phyloP scores from a whole-genome alignment of 306 rosid genomes.

The Castanea sativa region DNA sequence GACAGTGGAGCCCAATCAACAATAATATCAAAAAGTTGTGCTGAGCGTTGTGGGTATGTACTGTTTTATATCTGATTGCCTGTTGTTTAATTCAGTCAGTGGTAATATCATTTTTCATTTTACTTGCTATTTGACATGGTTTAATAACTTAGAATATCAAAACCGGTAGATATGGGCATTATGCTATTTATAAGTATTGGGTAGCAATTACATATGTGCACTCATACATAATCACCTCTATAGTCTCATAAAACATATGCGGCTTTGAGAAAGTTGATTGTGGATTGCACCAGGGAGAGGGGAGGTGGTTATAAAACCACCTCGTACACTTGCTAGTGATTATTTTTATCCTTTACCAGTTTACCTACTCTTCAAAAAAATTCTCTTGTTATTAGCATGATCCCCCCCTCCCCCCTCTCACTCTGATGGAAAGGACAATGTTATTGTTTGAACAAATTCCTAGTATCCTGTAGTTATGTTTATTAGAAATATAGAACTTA shows the following conservation, averaged over 20 bases:
- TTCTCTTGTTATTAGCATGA: too few species aligned
- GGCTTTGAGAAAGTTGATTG: neutral
- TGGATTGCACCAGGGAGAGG: neutral
- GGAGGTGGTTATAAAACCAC: neutral
- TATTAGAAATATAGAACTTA: neutral
- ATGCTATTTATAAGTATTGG: neutral
- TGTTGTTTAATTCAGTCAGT: neutral
- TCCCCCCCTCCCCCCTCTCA: too few species aligned
- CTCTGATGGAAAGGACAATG: neutral
- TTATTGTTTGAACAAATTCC: neutral
- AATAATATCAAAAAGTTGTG: slow-evolving; percentile 94
- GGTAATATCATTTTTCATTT: neutral
- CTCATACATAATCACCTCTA: neutral
- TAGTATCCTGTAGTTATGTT: slow-evolving; percentile 1
- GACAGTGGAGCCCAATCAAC: slow-evolving; percentile 99
- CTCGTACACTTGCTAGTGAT: neutral
- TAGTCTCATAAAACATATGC: neutral
- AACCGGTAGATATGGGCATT: neutral
- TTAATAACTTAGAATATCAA: slow-evolving; percentile 3
- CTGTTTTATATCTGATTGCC: slow-evolving; percentile 19
- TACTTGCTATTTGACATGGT: slow-evolving; percentile 15
- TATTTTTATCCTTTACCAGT: neutral
- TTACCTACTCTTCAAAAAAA: neutral
- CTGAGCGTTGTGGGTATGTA: slow-evolving; percentile 93
- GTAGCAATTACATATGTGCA: neutral